Evolutionary conservation across 257 asterid species (phyloP), one percentile per base, ranked within the genome.

Genomic region (Osmanthus fragrans): DNA sequence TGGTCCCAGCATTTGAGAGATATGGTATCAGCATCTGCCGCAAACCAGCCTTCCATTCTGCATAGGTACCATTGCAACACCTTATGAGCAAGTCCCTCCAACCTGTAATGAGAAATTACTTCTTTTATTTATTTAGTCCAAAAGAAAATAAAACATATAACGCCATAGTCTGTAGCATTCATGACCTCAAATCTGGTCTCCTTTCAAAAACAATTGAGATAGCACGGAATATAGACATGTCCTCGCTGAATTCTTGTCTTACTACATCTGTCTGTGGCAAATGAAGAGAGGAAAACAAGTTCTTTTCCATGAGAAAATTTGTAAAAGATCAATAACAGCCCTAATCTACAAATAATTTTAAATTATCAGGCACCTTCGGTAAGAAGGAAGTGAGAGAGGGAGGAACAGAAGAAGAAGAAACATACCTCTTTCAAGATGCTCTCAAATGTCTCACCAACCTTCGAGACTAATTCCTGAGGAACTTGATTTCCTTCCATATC

Each of bases 21-120:
- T 65, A 96, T 96, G 70, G 98, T 90, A 56, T 96, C 99, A 10
- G 97, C 93, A 89, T 96, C 99, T n/a, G 99, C 97, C 70, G 99
- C 98, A 90, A 95, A 95, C 97, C 96, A 95, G 71, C 97, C 97
- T 74, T 94, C 99, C 97, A 94, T 90, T 90, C 97, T 87, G 88
- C 97, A 94, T 64, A 94, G 93, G 83, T 92, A 94, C 99, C 97
- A 94, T 47, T 94, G 99, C 85, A 94, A 83, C 85, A 92, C 97
- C 88, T 92, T 94, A 79, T 91, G 88, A 42, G 79, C 88, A 77
- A 88, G 85, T 42, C 99, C 97, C 79, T 92, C 92, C 89, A 92
- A 85, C 92, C 97, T 93, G 87, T 56, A 83, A 74, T 75, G 65
- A 21, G 9, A 42, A 65, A 45, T 39, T 33, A 84, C 39, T 63